Evolutionary conservation across 768 basidiomycete genomes (phyloP).

Genomic region (Naganishia randhawae): DNA sequence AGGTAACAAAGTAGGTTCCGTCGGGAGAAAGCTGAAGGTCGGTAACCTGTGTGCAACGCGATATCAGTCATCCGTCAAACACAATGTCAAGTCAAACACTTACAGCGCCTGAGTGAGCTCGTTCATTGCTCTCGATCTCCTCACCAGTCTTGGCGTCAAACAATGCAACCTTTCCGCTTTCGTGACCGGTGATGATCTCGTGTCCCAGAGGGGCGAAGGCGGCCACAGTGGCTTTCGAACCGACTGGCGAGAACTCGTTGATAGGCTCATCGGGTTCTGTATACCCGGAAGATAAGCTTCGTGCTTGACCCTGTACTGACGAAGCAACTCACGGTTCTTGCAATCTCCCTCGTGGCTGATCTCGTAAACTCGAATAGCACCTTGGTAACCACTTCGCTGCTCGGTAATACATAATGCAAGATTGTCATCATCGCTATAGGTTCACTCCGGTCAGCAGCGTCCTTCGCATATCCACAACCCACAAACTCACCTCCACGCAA

Average conservation of each 20-base stretch:
- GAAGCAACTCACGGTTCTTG: slow-evolving; percentile 64
- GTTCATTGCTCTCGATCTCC: slow-evolving; percentile 75
- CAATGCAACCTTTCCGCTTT: slow-evolving; percentile 88
- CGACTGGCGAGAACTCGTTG: slow-evolving; percentile 78
- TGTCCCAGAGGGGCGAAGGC: slow-evolving; percentile 76
- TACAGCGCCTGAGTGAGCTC: slow-evolving; percentile 61
- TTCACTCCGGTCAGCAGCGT: neutral
- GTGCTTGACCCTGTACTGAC: neutral
- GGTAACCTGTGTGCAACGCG: slow-evolving; percentile 57
- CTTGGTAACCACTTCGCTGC: slow-evolving; percentile 89
- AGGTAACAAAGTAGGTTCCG: slow-evolving; percentile 89
- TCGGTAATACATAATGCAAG: slow-evolving; percentile 90
- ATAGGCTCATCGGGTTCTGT: slow-evolving; percentile 72
- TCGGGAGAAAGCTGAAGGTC: slow-evolving; percentile 89
- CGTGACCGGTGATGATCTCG: slow-evolving; percentile 87
- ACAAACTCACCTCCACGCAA: slow-evolving; percentile 62
- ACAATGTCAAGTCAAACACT: slow-evolving; percentile 57
- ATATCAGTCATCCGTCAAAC: neutral
- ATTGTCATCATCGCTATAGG: slow-evolving; percentile 47
- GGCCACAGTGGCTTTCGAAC: slow-evolving; percentile 95
- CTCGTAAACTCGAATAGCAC: slow-evolving; percentile 83
- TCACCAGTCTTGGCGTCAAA: slow-evolving; percentile 86
- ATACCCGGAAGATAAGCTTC: neutral
- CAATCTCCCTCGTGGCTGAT: slow-evolving; percentile 80
- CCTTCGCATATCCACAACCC: slow-evolving; percentile 39